Evolutionary conservation across 371 early-diverging fungal genomes (phyloP).

Genomic region (Mortierella sp.): DNA sequence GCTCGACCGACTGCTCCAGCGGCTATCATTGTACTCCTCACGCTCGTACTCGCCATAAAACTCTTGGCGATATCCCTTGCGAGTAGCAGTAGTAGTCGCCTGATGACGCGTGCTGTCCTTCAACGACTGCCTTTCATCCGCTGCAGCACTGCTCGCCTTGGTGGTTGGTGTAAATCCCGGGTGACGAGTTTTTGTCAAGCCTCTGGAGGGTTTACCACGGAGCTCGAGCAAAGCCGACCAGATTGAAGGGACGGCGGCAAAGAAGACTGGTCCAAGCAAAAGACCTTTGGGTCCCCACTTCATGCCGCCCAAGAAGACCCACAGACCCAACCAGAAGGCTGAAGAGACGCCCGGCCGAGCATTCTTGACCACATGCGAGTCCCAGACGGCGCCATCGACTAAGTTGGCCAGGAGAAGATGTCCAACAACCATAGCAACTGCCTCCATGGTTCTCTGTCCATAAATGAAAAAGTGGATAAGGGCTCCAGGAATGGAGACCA

Average conservation of each 20-base stretch:
- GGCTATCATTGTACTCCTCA: background rate
- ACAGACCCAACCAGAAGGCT: slow-evolving; percentile 56
- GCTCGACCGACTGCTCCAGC: background rate
- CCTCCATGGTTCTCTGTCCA: slow-evolving; percentile 39
- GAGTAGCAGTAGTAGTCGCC: background rate
- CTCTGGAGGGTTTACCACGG: slow-evolving; percentile 36
- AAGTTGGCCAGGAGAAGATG: slow-evolving; percentile 31
- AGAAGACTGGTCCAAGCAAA: slow-evolving; percentile 51
- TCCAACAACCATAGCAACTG: slow-evolving; percentile 36
- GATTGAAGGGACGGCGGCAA: slow-evolving; percentile 43
- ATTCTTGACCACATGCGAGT: slow-evolving; percentile 50
- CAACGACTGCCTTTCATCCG: background rate
- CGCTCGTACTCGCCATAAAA: slow-evolving; percentile 4
- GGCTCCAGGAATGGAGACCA: slow-evolving; percentile 45
- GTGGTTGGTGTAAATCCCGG: background rate
- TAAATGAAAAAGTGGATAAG: slow-evolving; percentile 54
- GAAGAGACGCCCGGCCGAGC: slow-evolving; percentile 48
- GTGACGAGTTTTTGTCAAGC: background rate
- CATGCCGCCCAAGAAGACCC: slow-evolving; percentile 53
- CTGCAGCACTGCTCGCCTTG: background rate
- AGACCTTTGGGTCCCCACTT: slow-evolving; percentile 53
- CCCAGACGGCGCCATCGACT: slow-evolving; percentile 56
- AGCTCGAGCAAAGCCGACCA: slow-evolving; percentile 50
- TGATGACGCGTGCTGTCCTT: background rate
- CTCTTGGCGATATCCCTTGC: background rate